Base-by-base conservation (phyloP, 1,139 yeast species). In the Debaryomyces robertsiae region DNA sequence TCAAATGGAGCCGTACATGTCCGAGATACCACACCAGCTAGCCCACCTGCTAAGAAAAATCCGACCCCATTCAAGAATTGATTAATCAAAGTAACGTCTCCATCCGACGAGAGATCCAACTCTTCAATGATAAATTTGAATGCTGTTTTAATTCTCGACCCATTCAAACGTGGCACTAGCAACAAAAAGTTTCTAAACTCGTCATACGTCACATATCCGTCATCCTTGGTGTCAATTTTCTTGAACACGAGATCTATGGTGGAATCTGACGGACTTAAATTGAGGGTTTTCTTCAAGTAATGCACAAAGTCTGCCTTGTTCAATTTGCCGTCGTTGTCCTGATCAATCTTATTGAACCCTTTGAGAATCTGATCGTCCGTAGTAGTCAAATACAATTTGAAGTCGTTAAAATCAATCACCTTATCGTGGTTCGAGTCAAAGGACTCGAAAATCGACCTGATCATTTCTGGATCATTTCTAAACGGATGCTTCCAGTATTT, bases 1-100 rank as follows among this genome's bases (percentile, higher is more conserved):
- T 93, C 98, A 54, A 93, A 88, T 9, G 98, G 98, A 0, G 98
- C 98, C 0, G 98, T 93, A 54, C 95, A 85, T 0, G 98, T 90
- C 65, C 98, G 80, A n/a, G 97, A 89, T 3, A 93, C 85, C 4
- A 93, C 98, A 2, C 98, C 98, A 0, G 97, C 87, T 24, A 91
- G 64, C 0, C 98, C 98, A 27, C 98, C 98, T 1, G 97, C 96
- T 27, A 90, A 63, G 56, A 93, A 93, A 58, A 81, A 93, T 1
- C 97, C 97, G 49, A 89, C 75, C 24, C 97, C 95, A 56, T 84
- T 82, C 33, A 88, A 67, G 40, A 87, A 77, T 48, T 88, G 96
- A 56, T 81, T 83, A 33, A 85, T 82, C 31, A 90, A 73, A 0
- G 95, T 83, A 43, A 90, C 90, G 64, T 91, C 98, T 57, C 97